phyloP scores from a whole-genome alignment of 1,139 yeast species.

The Sugiyamaella paludigena region DNA sequence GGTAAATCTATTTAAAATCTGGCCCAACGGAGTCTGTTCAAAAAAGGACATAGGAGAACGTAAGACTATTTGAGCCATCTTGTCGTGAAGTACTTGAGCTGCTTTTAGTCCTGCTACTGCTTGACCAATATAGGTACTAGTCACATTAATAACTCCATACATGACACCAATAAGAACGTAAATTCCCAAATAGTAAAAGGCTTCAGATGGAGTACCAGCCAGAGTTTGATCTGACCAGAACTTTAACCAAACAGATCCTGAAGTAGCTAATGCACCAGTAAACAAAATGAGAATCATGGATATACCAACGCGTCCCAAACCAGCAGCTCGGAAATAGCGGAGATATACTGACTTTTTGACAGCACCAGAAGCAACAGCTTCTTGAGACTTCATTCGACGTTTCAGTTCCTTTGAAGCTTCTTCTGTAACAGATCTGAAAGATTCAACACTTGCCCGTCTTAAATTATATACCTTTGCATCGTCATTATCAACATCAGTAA shows the following conservation, averaged over 20 bases:
- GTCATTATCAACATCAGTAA: slow-evolving; percentile 18
- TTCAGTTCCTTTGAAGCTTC: slow-evolving; percentile 30
- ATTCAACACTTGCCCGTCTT: slow-evolving; percentile 66
- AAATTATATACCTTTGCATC: slow-evolving; percentile 41
- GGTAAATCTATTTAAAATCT: slow-evolving; percentile 68
- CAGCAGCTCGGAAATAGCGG: slow-evolving; percentile 85
- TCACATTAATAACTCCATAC: slow-evolving; percentile 54
- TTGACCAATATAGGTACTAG: slow-evolving; percentile 69
- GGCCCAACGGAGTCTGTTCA: slow-evolving; percentile 67
- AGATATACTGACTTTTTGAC: slow-evolving; percentile 53
- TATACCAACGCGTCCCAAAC: slow-evolving; percentile 60
- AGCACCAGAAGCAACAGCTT: slow-evolving; percentile 20
- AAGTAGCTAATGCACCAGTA: slow-evolving; percentile 59
- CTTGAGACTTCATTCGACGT: slow-evolving; percentile 22
- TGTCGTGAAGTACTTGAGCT: slow-evolving; percentile 69
- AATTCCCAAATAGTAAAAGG: slow-evolving; percentile 61
- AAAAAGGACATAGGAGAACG: slow-evolving; percentile 69
- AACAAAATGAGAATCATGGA: slow-evolving; percentile 47
- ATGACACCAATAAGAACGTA: slow-evolving; percentile 68
- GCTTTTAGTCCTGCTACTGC: slow-evolving; percentile 79
- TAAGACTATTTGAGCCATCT: slow-evolving; percentile 74
- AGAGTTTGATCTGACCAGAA: slow-evolving; percentile 94
- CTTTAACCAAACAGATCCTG: slow-evolving; percentile 84
- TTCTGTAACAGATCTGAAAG: slow-evolving; percentile 43
- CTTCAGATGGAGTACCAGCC: slow-evolving; percentile 66